Conservation (phyloP, 2,329 filamentous ascomycete genomes). For the Fusarium multiceps region DNA sequence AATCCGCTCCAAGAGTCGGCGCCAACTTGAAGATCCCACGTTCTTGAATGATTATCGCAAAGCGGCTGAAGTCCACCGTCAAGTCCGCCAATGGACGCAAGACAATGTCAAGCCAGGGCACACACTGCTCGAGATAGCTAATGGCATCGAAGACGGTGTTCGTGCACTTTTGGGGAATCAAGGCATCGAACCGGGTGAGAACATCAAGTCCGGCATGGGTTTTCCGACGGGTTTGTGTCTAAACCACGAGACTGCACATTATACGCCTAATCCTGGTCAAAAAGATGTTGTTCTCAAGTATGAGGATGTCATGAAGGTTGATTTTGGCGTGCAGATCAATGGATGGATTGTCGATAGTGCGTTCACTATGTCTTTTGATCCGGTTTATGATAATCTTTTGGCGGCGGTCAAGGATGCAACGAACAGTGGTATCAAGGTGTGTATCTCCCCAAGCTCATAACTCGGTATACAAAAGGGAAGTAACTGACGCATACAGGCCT, state of each 20-base stretch:
- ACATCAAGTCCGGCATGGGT: conserved; percentile 79
- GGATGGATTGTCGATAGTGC: conserved; percentile 82
- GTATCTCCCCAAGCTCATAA: neutral
- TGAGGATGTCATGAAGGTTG: conserved; percentile 80
- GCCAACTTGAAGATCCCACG: conserved; percentile 49
- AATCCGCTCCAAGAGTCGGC: conserved; percentile 36
- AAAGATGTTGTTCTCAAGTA: conserved; percentile 72
- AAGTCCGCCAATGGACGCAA: conserved; percentile 83
- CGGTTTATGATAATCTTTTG: conserved; percentile 76
- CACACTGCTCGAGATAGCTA: conserved; percentile 79
- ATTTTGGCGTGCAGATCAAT: conserved; percentile 81
- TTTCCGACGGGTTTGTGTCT: conserved; percentile 86
- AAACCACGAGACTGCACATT: conserved; percentile 84
- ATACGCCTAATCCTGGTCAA: conserved; percentile 84
- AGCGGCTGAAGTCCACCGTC: conserved; percentile 82
- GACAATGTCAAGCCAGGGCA: conserved; percentile 82
- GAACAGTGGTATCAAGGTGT: conserved; percentile 79
- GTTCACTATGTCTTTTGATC: conserved; percentile 80
- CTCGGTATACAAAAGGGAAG: too few relatives aligned
- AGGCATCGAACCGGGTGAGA: conserved; percentile 79
- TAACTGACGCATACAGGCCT: conserved; percentile 49
- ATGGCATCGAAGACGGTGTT: conserved; percentile 83
- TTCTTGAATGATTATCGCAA: conserved; percentile 82
- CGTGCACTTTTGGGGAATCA: conserved; percentile 78
- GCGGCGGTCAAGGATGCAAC: conserved; percentile 78